phyloP scores from a whole-genome alignment of 2,329 filamentous ascomycete species.

The Fusarium agapanthi region DNA sequence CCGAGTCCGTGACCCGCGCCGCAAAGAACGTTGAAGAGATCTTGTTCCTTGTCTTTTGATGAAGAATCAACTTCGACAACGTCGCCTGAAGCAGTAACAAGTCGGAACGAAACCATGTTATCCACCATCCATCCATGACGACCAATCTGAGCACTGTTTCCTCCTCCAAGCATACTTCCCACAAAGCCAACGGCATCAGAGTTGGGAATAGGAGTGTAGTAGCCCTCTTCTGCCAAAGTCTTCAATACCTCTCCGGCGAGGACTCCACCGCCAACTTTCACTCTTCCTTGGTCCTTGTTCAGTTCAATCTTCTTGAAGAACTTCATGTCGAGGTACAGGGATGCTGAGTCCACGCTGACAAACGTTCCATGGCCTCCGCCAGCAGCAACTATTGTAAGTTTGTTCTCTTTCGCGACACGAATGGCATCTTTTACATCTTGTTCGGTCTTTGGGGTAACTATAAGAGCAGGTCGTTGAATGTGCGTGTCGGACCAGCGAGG shows the following conservation, averaged over 20 bases:
- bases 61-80: conserved; percentile 23
- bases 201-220: conserved; percentile 45
- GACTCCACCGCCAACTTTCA: conserved; percentile 45
- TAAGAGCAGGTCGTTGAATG: conserved; percentile 38
- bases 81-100: conserved; percentile 38
- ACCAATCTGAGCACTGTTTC: conserved; percentile 40
- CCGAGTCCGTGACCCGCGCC: conserved; percentile 49
- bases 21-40: conserved; percentile 45
- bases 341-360: conserved; percentile 40
- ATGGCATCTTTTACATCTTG: conserved; percentile 43
- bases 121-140: conserved; percentile 48
- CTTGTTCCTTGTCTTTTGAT: conserved; percentile 31
- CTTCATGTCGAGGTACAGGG: conserved; percentile 47
- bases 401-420: conserved; percentile 39
- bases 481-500: conserved; percentile 46
- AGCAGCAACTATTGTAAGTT: conserved; percentile 41
- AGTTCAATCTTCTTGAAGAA: conserved; percentile 43
- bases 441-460: conserved; percentile 42
- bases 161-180: conserved; percentile 42
- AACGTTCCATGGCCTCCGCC: conserved; percentile 45
- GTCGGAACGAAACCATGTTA: conserved; percentile 39
- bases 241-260: conserved; percentile 41
- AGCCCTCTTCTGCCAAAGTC: conserved; percentile 36
- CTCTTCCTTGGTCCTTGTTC: conserved; percentile 37
- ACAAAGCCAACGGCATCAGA: conserved; percentile 43